phyloP scores from a whole-genome alignment of 176 grass and related monocot species.

The Musa troglodytarum region DNA sequence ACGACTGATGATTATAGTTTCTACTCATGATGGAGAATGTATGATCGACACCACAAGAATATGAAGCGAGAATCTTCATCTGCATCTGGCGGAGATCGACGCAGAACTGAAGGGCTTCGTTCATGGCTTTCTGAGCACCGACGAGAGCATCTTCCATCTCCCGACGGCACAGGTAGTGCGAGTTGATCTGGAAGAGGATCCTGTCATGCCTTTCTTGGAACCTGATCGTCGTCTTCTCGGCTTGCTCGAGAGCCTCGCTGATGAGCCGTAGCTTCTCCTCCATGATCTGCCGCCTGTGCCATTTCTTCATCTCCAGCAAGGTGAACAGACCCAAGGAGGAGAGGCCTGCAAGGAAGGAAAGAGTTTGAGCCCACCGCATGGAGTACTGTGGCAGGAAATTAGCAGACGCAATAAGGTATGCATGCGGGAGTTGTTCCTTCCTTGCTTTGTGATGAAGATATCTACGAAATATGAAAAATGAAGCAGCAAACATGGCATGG shows the following conservation, averaged over 20 bases:
- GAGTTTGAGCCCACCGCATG: not conserved
- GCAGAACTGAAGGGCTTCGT: not conserved
- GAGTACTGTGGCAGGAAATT: not conserved
- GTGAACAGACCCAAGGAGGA: slow-evolving; percentile 5
- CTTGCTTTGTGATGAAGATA: no score
- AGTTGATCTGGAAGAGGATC: slow-evolving; percentile 8
- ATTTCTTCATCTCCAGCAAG: slow-evolving; percentile 8
- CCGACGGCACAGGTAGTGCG: not conserved
- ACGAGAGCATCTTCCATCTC: slow-evolving; percentile 5
- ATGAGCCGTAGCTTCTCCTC: slow-evolving; percentile 2
- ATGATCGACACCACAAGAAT: not conserved
- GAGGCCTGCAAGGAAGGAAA: not conserved
- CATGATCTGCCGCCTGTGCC: slow-evolving; percentile 4
- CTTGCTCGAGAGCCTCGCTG: slow-evolving; percentile 11
- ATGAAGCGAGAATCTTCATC: not conserved
- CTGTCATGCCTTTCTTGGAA: slow-evolving; percentile 15
- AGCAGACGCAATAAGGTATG: no score
- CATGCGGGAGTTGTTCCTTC: no score
- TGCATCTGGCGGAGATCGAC: not conserved
- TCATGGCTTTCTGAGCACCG: not conserved
- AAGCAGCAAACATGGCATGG: no score
- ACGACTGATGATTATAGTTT: no score
- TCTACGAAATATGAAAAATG: no score
- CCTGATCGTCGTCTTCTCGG: not conserved
- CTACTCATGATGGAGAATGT: no score